A percentile compares a stretch with the other conserved stretches of the same genome.
phyloP scores from a whole-genome alignment of 208 protist genomes.

The Trypanosoma congolense region DNA sequence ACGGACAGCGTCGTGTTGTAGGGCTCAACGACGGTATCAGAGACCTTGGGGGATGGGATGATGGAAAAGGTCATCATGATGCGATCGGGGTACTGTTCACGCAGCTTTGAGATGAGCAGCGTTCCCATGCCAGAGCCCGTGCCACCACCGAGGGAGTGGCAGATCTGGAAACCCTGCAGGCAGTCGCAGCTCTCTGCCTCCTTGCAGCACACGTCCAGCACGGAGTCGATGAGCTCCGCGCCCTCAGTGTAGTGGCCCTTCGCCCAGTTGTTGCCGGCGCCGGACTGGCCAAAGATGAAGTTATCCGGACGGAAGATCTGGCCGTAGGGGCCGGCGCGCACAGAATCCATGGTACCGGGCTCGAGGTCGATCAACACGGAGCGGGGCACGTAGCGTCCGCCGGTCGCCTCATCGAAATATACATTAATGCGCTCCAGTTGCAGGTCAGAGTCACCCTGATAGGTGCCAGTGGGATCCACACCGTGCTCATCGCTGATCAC shows the following conservation, averaged over 20 bases:
- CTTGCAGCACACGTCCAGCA: conserved; percentile 97
- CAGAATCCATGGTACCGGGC: conserved; percentile 97
- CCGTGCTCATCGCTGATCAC: conserved; percentile 72
- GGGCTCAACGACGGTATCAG: conserved; percentile 96
- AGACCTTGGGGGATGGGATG: conserved; percentile 97
- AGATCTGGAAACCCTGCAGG: conserved; percentile 98
- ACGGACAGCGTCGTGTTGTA: conserved; percentile 98
- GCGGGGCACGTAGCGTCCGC: conserved; percentile 79
- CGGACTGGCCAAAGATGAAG: conserved; percentile 97
- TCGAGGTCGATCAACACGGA: conserved; percentile 70
- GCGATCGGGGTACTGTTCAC: conserved; percentile 98
- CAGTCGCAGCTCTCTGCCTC: conserved; percentile 97
- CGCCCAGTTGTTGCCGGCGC: conserved; percentile 99
- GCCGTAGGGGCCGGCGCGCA: conserved; percentile 92
- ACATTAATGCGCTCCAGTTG: conserved; percentile 98
- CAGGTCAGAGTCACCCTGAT: conserved; percentile 89
- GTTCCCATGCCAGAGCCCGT: conserved; percentile 97
- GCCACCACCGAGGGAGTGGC: conserved; percentile 98
- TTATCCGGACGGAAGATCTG: conserved; percentile 94
- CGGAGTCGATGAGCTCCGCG: conserved; percentile 95
- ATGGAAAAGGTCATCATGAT: conserved; percentile 99
- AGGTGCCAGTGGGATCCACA: conserved; percentile 93
- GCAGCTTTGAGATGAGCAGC: conserved; percentile 96
- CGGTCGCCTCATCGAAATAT: conserved; percentile 97
- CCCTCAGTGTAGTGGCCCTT: conserved; percentile 99